These are phyloP conservation scores for Penicillium sp. DNA, from an alignment of 2,329 filamentous ascomycete species.

Conservation along the genomic window DNA sequence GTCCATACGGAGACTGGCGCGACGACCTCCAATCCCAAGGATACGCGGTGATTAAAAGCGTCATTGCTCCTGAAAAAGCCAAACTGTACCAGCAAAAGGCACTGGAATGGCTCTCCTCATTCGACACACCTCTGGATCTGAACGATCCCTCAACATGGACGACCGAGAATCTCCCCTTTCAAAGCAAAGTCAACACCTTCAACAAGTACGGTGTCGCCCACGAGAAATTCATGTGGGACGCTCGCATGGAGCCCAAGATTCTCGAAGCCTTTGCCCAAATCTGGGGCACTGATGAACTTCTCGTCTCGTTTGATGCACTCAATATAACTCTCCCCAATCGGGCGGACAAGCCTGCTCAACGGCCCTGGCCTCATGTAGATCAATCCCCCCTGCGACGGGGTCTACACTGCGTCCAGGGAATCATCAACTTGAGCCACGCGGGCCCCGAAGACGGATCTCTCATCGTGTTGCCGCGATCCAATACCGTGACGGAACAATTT, in stretches of 20 bases:
- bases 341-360: constrained; percentile 9
- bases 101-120: constrained; percentile 16
- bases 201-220: constrained; percentile 14
- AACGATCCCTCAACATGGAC: constrained; percentile 16
- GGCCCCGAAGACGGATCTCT: constrained; percentile 17
- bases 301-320: constrained; percentile 18
- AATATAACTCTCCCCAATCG: constrained; percentile 17
- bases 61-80: constrained; percentile 13
- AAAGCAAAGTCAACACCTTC: constrained; percentile 14
- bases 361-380: constrained; percentile 28
- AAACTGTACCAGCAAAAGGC: constrained; percentile 15
- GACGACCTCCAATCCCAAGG: constrained; percentile 16
- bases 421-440: constrained; percentile 17
- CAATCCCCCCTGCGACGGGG: constrained; percentile 23
- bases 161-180: constrained; percentile 10
- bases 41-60: constrained; percentile 14
- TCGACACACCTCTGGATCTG: constrained; percentile 8
- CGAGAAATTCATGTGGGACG: constrained; percentile 21
- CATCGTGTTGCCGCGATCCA: constrained; percentile 15
- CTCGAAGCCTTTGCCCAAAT: constrained; percentile 15
- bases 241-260: constrained; percentile 15
- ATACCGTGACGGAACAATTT: constrained; percentile 25
- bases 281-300: constrained; percentile 17
- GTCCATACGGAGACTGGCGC: constrained; percentile 15
- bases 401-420: constrained; percentile 24